Conservation (phyloP, 2,329 filamentous ascomycete genomes). For the Aspergillus melleus region DNA sequence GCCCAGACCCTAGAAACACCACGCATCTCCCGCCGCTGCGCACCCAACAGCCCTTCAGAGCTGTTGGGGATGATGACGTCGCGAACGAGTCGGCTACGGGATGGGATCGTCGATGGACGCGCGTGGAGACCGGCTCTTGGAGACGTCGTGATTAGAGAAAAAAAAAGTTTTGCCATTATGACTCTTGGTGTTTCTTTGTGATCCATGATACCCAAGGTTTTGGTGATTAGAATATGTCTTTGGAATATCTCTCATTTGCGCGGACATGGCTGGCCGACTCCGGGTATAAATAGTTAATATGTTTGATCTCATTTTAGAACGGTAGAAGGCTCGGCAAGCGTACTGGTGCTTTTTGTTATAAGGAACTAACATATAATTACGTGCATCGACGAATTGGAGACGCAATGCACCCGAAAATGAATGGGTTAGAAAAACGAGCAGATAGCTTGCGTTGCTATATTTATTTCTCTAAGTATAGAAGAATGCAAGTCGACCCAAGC, state of each 20-base stretch:
- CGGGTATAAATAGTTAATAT: too few relatives aligned
- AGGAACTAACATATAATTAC: neutral
- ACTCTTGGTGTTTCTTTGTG: too few relatives aligned
- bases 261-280: too few relatives aligned
- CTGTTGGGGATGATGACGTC: slow-evolving; percentile 19
- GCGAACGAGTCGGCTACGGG: slow-evolving; percentile 26
- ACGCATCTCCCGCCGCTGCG: slow-evolving; percentile 35
- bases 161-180: too few relatives aligned
- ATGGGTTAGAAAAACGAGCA: neutral
- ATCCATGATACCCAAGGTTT: too few relatives aligned
- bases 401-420: neutral
- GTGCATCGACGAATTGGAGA: neutral
- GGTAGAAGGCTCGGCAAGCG: neutral
- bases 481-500: slow-evolving; percentile 17
- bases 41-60: slow-evolving; percentile 33
- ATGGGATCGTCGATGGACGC: slow-evolving; percentile 42
- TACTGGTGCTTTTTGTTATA: neutral
- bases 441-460: neutral
- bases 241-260: too few relatives aligned
- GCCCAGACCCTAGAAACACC: slow-evolving; percentile 36
- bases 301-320: too few relatives aligned
- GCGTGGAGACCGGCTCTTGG: slow-evolving; percentile 30
- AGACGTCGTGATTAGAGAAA: slow-evolving; percentile 20
- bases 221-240: too few relatives aligned
- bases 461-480: neutral